Evolutionary conservation across 2,329 filamentous ascomycete genomes (phyloP).

Genomic region (Rosellinia necatrix): DNA sequence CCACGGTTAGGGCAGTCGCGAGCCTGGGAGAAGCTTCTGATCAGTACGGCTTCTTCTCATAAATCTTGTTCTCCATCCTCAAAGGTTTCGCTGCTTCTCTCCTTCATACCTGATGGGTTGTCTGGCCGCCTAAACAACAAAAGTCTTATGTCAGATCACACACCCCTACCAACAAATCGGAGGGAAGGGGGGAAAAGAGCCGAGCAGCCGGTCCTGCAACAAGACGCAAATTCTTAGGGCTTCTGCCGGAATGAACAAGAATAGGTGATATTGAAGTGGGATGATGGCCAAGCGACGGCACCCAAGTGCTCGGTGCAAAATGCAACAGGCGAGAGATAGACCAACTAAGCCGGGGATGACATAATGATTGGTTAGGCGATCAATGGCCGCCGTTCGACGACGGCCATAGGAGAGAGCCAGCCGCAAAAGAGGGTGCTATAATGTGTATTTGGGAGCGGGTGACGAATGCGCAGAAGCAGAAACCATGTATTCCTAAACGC

Average conservation of each 20-base stretch:
- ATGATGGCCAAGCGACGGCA: not conserved
- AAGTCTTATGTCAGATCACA: slow-evolving; percentile 36
- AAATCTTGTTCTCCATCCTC: slow-evolving; percentile 13
- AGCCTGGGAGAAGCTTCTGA: slow-evolving; percentile 55
- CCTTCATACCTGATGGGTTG: slow-evolving; percentile 72
- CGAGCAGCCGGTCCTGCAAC: slow-evolving; percentile 29
- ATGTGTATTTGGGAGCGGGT: not conserved
- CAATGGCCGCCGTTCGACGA: slow-evolving; percentile 2
- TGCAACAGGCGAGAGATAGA: slow-evolving; percentile 5
- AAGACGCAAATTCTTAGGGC: slow-evolving; percentile 2
- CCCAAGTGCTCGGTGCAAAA: slow-evolving; percentile 6
- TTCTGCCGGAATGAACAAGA: not conserved
- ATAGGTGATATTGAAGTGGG: not conserved
- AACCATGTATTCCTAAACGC: not conserved
- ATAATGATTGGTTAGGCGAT: slow-evolving; percentile 7
- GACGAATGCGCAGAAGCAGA: slow-evolving; percentile 4
- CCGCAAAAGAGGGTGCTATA: not conserved
- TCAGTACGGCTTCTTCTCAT: slow-evolving; percentile 34
- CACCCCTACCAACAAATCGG: slow-evolving; percentile 16
- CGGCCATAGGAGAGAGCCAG: not conserved
- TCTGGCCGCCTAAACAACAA: slow-evolving; percentile 66
- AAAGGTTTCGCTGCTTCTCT: slow-evolving; percentile 18
- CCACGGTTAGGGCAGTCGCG: slow-evolving; percentile 86
- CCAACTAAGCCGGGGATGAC: not conserved
- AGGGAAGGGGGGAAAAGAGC: slow-evolving; percentile 5